Conservation (phyloP, 257 asterid species). For the Leonotis leonurus region DNA sequence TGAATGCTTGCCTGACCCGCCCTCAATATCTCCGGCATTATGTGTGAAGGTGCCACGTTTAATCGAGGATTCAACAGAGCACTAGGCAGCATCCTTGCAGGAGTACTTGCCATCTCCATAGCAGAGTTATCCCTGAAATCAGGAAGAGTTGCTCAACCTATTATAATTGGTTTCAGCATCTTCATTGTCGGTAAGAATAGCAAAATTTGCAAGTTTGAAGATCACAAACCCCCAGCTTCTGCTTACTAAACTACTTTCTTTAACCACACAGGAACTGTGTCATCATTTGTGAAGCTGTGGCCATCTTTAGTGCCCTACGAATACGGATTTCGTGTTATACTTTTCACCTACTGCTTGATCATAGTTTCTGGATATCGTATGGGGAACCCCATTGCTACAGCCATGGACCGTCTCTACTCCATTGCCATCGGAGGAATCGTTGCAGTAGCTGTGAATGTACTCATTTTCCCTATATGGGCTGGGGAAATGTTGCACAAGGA, state of each 20-base stretch:
- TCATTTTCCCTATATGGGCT: conserved; percentile 67
- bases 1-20: too few species aligned
- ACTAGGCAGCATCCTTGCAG: conserved; percentile 65
- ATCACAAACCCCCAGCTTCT: not conserved
- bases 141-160: conserved; percentile 52
- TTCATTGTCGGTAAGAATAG: conserved; percentile 45
- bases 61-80: conserved; percentile 68
- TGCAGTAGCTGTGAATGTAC: conserved; percentile 48
- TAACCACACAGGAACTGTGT: conserved; percentile 36
- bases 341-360: conserved; percentile 64
- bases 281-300: conserved; percentile 67
- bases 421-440: conserved; percentile 65
- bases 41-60: conserved; percentile 49
- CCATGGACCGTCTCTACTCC: conserved; percentile 64
- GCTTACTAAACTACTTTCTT: not conserved
- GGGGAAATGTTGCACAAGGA: conserved; percentile 67
- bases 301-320: conserved; percentile 59
- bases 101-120: conserved; percentile 37
- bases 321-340: conserved; percentile 58
- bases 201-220: not conserved
- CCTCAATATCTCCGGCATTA: not conserved
- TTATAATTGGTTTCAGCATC: conserved; percentile 61
- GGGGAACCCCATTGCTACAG: conserved; percentile 55
- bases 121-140: conserved; percentile 45
- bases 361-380: conserved; percentile 67